Evolutionary conservation across 2,329 filamentous ascomycete species (phyloP).

Genomic region (Coniochaeta prunicola): DNA sequence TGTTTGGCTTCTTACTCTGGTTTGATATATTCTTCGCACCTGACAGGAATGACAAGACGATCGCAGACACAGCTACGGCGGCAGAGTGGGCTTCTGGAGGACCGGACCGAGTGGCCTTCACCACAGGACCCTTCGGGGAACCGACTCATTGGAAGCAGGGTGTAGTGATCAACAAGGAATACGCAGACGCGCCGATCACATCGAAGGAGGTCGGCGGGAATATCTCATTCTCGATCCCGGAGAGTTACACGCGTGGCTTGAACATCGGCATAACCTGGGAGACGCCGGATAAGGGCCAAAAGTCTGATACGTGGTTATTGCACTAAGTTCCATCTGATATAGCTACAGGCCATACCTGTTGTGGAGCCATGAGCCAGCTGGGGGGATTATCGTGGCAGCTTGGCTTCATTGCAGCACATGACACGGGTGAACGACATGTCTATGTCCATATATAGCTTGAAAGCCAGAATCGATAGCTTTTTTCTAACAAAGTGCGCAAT

Average conservation of each 20-base stretch:
- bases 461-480: too few relatives aligned
- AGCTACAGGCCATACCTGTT: background rate
- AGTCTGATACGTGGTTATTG: constrained; percentile 43
- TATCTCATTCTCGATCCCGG: constrained; percentile 62
- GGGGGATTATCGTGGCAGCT: background rate
- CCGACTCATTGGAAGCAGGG: constrained; percentile 91
- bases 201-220: constrained; percentile 57
- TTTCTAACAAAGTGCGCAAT: background rate
- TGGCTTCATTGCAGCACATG: background rate
- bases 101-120: constrained; percentile 69
- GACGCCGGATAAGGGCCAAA: constrained; percentile 29
- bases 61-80: constrained; percentile 45
- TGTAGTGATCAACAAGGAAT: constrained; percentile 58
- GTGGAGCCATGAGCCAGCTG: background rate
- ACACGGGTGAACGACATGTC: background rate
- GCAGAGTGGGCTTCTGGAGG: constrained; percentile 54
- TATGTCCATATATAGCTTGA: background rate
- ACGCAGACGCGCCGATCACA: constrained; percentile 41
- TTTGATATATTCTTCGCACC: constrained; percentile 90
- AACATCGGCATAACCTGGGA: constrained; percentile 60
- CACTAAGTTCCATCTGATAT: constrained; percentile 22
- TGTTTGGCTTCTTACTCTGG: constrained; percentile 90
- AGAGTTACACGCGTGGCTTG: constrained; percentile 62
- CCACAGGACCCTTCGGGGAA: constrained; percentile 69
- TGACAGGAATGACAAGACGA: constrained; percentile 41